Conservation (phyloP, 2,329 filamentous ascomycete species). For the Botrytis elliptica region DNA sequence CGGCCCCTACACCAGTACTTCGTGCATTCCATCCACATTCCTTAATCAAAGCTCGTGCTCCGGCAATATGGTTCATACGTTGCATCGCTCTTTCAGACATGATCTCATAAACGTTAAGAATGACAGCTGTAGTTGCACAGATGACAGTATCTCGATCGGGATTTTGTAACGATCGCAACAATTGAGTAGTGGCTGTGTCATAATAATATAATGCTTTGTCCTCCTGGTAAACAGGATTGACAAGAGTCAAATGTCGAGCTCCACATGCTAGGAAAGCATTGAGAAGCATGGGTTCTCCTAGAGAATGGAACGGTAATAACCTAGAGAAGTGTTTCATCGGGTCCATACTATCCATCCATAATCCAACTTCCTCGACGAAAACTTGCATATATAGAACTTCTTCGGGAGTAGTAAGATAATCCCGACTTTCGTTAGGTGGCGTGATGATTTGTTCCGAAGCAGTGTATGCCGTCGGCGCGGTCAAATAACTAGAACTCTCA, state of each 20-base stretch:
- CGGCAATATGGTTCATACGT: slow-evolving; percentile 86
- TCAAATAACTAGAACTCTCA: slow-evolving; percentile 39
- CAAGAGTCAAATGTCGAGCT: slow-evolving; percentile 73
- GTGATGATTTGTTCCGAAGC: slow-evolving; percentile 38
- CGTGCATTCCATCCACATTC: slow-evolving; percentile 86
- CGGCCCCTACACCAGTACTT: slow-evolving; percentile 74
- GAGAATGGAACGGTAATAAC: slow-evolving; percentile 76
- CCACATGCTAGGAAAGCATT: slow-evolving; percentile 89
- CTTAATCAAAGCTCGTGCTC: slow-evolving; percentile 79
- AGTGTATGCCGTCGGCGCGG: slow-evolving; percentile 42
- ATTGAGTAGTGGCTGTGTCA: slow-evolving; percentile 75
- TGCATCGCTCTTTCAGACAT: slow-evolving; percentile 80
- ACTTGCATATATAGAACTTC: slow-evolving; percentile 89
- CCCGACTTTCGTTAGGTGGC: slow-evolving; percentile 48
- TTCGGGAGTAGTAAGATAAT: slow-evolving; percentile 70
- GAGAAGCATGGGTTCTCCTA: slow-evolving; percentile 82
- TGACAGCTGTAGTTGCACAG: slow-evolving; percentile 82
- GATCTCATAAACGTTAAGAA: slow-evolving; percentile 88
- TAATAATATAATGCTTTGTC: slow-evolving; percentile 82
- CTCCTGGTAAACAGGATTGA: slow-evolving; percentile 67
- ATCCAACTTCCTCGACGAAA: slow-evolving; percentile 83
- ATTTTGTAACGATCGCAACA: slow-evolving; percentile 76
- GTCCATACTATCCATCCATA: slow-evolving; percentile 95
- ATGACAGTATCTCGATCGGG: slow-evolving; percentile 80
- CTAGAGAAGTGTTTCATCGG: slow-evolving; percentile 82